Evolutionary conservation across 805 yeast species (phyloP), one percentile per base, ranked within the genome.

Genomic region (Candida maltosa): DNA sequence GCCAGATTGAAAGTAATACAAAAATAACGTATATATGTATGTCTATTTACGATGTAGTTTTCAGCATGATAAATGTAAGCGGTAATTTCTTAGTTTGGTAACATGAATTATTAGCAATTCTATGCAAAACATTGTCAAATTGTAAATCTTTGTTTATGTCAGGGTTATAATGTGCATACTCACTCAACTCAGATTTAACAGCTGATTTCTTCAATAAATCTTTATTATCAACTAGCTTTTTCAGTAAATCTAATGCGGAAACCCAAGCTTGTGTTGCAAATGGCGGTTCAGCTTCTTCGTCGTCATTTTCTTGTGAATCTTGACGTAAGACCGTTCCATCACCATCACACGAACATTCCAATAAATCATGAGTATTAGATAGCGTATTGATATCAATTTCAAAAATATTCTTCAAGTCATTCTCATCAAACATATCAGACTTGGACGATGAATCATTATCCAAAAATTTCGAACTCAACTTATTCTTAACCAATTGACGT

Each of bases 401-500:
- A 52, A 93, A 91, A 33, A 91, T 63, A 51, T 88, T 89, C 40
- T 73, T 77, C 45, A 91, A 60, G 45, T 86, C 96, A 10, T 67
- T 70, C 34, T 65, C 57, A 31, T 80, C 80, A 52, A 91, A 91
- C 2, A 85, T 69, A 49, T 84, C 80, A 47, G 78, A 80, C 19
- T 73, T 76, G 0, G 77, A 67, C 16, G 52, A 58, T 6, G 44
- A 29, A 39, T 52, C 61, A 37, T 56, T 55, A 42, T 62, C 69
- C 76, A 69, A 41, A 47, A 91, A 83, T 44, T 78, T 78, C 42
- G 81, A 81, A 31, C 96, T 84, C 32, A 91, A 60, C 35, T 82
- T 88, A 37, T 67, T 76, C 56, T 93, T 93, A 69, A 87, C 80
- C 35, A 89, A 62, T 56, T 93, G 98, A 14, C 98, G 67, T 54